A percentile compares a stretch with the other conserved stretches of the same genome.
Evolutionary conservation across 352 stramenopile species (phyloP).

Genomic region (Pythium aquatile): DNA sequence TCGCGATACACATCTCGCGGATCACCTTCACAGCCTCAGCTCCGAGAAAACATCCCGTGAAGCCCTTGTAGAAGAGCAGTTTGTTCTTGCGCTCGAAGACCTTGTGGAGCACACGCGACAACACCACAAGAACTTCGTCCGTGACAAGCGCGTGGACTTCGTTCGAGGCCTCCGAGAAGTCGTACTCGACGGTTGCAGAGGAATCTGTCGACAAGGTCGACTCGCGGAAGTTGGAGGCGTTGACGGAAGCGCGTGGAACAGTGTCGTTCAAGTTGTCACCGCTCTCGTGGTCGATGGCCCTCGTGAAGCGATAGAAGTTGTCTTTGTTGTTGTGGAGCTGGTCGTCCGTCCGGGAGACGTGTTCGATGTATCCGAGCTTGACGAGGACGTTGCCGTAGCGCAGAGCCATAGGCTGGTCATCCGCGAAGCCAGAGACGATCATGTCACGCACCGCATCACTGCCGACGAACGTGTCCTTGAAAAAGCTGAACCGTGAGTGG

Average conservation of each 20-base stretch:
- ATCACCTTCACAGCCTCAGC: constrained; percentile 84
- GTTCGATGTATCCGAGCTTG: constrained; percentile 79
- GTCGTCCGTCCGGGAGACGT: constrained; percentile 73
- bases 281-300: constrained; percentile 49
- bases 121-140: constrained; percentile 65
- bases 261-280: constrained; percentile 36
- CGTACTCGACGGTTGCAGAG: constrained; percentile 55
- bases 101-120: constrained; percentile 72
- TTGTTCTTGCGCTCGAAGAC: constrained; percentile 89
- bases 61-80: constrained; percentile 85
- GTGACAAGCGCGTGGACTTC: constrained; percentile 81
- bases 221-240: constrained; percentile 67
- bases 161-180: constrained; percentile 70
- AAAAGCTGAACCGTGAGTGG: constrained; percentile 84
- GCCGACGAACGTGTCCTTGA: constrained; percentile 84
- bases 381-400: constrained; percentile 80
- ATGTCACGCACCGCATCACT: constrained; percentile 73
- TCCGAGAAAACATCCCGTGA: constrained; percentile 77
- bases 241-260: constrained; percentile 46
- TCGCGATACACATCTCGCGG: constrained; percentile 68
- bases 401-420: constrained; percentile 68
- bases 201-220: constrained; percentile 72
- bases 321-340: constrained; percentile 83
- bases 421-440: constrained; percentile 69
- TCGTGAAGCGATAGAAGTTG: constrained; percentile 85